Percentiles rank a stretch among this genome's conserved stretches.
Evolutionary conservation across 495 filamentous ascomycete species (phyloP).

Genomic region (Saxophila tyrrhenica): DNA sequence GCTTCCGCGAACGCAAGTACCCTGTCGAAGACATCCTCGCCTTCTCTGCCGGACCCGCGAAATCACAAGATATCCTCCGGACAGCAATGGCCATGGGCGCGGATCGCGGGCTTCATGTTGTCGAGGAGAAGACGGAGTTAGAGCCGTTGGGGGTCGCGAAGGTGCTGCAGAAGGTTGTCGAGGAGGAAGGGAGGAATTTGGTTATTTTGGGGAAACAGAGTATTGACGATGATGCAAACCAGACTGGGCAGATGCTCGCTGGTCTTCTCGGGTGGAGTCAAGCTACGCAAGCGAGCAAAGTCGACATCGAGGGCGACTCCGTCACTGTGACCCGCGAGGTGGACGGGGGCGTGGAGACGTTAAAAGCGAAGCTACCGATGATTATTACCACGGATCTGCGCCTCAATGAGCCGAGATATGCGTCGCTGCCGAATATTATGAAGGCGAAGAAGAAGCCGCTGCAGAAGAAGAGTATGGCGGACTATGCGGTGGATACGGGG

Average conservation of each 20-base stretch:
- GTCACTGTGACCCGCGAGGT: slow-evolving; percentile 80
- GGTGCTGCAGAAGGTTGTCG: slow-evolving; percentile 63
- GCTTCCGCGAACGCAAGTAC: slow-evolving; percentile 66
- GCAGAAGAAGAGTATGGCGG: slow-evolving; percentile 75
- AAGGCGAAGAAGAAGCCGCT: slow-evolving; percentile 99
- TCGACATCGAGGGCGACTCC: slow-evolving; percentile 50
- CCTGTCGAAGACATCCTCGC: slow-evolving; percentile 80
- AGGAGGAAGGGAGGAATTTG: slow-evolving; percentile 74
- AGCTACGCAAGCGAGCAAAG: slow-evolving; percentile 81
- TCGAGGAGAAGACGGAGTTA: slow-evolving; percentile 54
- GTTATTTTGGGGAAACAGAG: slow-evolving; percentile 94
- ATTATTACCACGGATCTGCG: slow-evolving; percentile 90
- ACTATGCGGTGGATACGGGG: slow-evolving; percentile 63
- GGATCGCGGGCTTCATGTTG: slow-evolving; percentile 78
- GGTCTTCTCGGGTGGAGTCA: slow-evolving; percentile 85
- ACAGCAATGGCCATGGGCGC: slow-evolving; percentile 99
- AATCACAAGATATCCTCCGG: slow-evolving; percentile 74
- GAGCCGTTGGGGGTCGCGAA: slow-evolving; percentile 90
- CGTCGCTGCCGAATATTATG: slow-evolving; percentile 96
- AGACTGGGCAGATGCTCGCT: slow-evolving; percentile 98
- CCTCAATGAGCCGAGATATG: slow-evolving; percentile 91
- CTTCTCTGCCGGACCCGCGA: slow-evolving; percentile 74
- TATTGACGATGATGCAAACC: slow-evolving; percentile 89
- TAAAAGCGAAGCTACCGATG: slow-evolving; percentile 73
- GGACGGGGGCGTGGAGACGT: slow-evolving; percentile 87